Evolutionary conservation across 2,329 filamentous ascomycete species (phyloP).

Genomic region (Dendrostoma leiphaemia): DNA sequence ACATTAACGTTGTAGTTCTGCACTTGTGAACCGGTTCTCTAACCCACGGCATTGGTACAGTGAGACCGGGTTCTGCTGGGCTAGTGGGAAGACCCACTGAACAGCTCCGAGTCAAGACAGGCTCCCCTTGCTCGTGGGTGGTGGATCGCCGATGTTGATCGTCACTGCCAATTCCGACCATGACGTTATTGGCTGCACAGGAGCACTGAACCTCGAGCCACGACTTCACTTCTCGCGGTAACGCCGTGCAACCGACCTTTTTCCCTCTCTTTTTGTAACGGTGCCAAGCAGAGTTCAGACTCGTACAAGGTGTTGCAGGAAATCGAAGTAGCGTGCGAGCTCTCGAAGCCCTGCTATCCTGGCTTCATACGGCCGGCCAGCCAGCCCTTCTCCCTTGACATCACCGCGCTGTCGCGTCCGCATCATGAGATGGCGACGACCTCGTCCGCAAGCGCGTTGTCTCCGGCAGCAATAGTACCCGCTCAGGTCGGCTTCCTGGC

Average conservation of each 20-base stretch:
- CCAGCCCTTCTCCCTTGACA: neutral
- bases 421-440: constrained; percentile 12
- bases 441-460: neutral
- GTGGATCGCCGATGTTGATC: constrained; percentile 1
- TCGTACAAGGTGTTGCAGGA: neutral
- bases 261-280: neutral
- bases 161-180: neutral
- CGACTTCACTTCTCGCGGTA: neutral
- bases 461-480: constrained; percentile 51
- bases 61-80: no score
- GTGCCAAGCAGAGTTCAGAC: neutral
- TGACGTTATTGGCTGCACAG: neutral
- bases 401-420: neutral
- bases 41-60: no score
- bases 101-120: no score
- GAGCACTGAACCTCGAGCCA: neutral
- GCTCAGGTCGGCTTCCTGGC: constrained; percentile 87
- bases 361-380: no score
- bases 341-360: neutral
- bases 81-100: no score
- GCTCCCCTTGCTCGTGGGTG: neutral
- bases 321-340: neutral
- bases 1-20: no score
- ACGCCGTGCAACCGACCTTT: neutral
- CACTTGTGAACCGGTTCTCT: no score